These are phyloP conservation scores for Saccharomyces hybrid DNA, from an alignment of 1,139 yeast species.

Conservation along the genomic window DNA sequence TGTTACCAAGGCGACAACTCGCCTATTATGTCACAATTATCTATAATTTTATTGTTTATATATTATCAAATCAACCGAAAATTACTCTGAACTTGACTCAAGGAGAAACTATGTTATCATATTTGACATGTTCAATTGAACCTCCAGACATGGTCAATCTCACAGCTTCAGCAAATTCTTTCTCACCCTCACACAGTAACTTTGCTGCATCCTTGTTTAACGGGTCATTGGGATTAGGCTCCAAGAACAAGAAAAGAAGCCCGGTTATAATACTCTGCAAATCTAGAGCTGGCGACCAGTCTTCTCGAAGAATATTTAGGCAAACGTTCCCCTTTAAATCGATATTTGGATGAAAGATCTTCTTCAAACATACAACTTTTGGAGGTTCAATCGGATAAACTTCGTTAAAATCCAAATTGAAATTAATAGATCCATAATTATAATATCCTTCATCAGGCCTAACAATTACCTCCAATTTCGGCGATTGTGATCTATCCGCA, in stretches of 20 bases:
- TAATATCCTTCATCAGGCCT: slow-evolving; percentile 79
- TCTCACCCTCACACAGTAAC: slow-evolving; percentile 52
- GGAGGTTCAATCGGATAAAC: slow-evolving; percentile 94
- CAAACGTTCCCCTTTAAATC: slow-evolving; percentile 88
- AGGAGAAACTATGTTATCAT: slow-evolving; percentile 45
- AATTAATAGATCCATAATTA: slow-evolving; percentile 57
- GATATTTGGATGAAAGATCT: slow-evolving; percentile 89
- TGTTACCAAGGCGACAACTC: neutral
- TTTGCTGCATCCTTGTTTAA: slow-evolving; percentile 85
- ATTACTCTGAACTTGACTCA: neutral
- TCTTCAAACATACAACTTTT: slow-evolving; percentile 60
- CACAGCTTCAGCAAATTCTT: slow-evolving; percentile 53
- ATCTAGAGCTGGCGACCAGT: slow-evolving; percentile 92
- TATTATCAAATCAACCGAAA: neutral
- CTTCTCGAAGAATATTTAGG: slow-evolving; percentile 82
- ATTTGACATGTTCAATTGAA: slow-evolving; percentile 47
- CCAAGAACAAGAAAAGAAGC: slow-evolving; percentile 73
- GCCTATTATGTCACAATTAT: neutral
- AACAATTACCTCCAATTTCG: slow-evolving; percentile 45
- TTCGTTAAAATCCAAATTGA: slow-evolving; percentile 54
- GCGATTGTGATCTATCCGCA: slow-evolving; percentile 34
- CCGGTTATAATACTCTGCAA: slow-evolving; percentile 80
- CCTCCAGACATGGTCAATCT: slow-evolving; percentile 65
- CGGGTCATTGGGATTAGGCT: slow-evolving; percentile 90
- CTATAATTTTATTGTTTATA: neutral